phyloP scores from a whole-genome alignment of 306 rosid species.

The Prunus armeniaca region DNA sequence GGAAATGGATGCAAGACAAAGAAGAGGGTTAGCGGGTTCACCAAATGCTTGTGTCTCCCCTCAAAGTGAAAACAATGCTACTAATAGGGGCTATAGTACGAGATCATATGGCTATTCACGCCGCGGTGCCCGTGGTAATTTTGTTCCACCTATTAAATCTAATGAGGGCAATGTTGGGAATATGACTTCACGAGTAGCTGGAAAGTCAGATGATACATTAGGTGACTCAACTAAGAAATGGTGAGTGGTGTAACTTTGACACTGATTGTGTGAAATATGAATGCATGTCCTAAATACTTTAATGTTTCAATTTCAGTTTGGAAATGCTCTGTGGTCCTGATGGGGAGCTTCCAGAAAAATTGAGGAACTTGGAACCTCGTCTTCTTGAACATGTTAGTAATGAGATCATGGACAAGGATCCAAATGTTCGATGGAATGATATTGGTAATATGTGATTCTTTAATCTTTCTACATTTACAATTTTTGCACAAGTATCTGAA shows the following conservation, averaged over 20 bases:
- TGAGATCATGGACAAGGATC: slow-evolving; percentile 94
- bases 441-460: slow-evolving; percentile 41
- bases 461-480: slow-evolving; percentile 16
- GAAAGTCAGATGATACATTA: slow-evolving; percentile 69
- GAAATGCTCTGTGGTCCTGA: slow-evolving; percentile 89
- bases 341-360: slow-evolving; percentile 98
- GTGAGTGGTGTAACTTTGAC: slow-evolving; percentile 43
- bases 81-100: slow-evolving; percentile 52
- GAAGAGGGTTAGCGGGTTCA: slow-evolving; percentile 44
- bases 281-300: slow-evolving; percentile 26
- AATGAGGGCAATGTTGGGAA: slow-evolving; percentile 61
- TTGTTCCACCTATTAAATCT: slow-evolving; percentile 87
- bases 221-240: slow-evolving; percentile 89
- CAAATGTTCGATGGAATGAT: slow-evolving; percentile 68
- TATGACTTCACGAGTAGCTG: slow-evolving; percentile 53
- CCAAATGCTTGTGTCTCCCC: slow-evolving; percentile 59
- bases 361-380: slow-evolving; percentile 95
- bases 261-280: slow-evolving; percentile 8
- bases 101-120: slow-evolving; percentile 80
- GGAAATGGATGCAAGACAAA: slow-evolving; percentile 67
- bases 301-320: slow-evolving; percentile 52
- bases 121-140: slow-evolving; percentile 77
- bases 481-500: slow-evolving; percentile 14
- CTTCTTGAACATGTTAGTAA: slow-evolving; percentile 94
- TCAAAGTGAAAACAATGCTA: slow-evolving; percentile 38